phyloP scores from a whole-genome alignment of 805 yeast species.

The Saturnispora ahearnii region DNA sequence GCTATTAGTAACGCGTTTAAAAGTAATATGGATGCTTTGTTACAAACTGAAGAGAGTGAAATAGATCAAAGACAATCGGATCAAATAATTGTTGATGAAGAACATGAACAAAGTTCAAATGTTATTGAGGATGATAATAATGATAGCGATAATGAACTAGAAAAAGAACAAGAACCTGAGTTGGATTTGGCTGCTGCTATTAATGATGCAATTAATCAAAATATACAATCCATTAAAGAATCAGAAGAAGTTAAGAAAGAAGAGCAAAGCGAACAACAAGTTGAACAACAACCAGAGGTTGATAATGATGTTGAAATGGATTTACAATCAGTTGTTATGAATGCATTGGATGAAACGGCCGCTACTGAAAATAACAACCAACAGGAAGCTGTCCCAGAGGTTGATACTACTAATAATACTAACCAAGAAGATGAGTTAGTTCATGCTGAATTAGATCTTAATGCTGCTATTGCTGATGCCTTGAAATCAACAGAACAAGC shows the following conservation, averaged over 20 bases:
- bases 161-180: neutral
- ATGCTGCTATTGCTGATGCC: constrained; percentile 22
- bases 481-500: constrained; percentile 13
- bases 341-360: neutral
- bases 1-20: constrained; percentile 13
- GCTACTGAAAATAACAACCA: neutral
- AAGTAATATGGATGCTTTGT: constrained; percentile 6
- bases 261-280: neutral
- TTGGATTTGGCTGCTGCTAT: constrained; percentile 8
- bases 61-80: neutral
- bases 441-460: constrained; percentile 13
- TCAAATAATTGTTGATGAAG: neutral
- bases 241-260: neutral
- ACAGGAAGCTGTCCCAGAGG: neutral
- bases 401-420: neutral
- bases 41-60: neutral
- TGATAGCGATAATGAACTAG: neutral
- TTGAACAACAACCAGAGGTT: neutral
- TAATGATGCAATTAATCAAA: constrained; percentile 10
- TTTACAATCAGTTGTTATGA: neutral
- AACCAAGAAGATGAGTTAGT: constrained; percentile 4
- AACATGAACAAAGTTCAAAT: neutral
- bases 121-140: neutral
- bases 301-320: neutral
- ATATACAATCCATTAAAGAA: neutral